Evolutionary conservation across 192 early-diverging fungal genomes (phyloP).

Genomic region (Diversispora eburnea): DNA sequence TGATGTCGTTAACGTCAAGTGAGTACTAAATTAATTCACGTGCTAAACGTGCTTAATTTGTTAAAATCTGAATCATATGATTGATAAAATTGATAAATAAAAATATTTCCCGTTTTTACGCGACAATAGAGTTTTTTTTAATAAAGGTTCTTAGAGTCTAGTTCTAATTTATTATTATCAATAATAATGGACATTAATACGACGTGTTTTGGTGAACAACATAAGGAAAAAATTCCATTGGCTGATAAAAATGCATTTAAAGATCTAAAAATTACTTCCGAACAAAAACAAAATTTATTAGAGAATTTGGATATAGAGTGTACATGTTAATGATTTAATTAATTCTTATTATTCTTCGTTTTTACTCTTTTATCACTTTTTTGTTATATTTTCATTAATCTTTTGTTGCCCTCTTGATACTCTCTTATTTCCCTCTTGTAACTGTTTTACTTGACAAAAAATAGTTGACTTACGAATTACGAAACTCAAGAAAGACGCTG

Average conservation of each 20-base stretch:
- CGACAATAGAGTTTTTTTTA: too few relatives aligned
- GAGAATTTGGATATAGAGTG: neutral
- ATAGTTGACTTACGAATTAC: neutral
- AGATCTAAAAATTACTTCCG: neutral
- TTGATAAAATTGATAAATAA: too few relatives aligned
- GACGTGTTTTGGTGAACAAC: neutral
- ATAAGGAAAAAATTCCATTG: neutral
- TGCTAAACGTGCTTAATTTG: too few relatives aligned
- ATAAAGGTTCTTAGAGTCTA: too few relatives aligned
- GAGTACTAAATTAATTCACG: too few relatives aligned
- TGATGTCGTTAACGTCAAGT: too few relatives aligned
- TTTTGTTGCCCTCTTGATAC: too few relatives aligned
- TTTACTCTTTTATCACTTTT: neutral
- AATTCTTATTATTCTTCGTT: neutral
- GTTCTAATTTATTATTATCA: too few relatives aligned
- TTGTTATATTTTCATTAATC: neutral
- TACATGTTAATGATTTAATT: neutral
- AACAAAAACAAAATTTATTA: neutral
- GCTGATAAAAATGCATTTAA: neutral
- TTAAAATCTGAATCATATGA: too few relatives aligned
- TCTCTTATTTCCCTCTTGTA: too few relatives aligned
- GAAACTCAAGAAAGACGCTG: neutral
- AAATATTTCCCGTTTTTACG: too few relatives aligned
- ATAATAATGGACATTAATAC: too few relatives aligned
- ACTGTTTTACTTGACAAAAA: neutral